Evolutionary conservation across 2,329 filamentous ascomycete genomes (phyloP).

Genomic region (Penicillium capsulatum): DNA sequence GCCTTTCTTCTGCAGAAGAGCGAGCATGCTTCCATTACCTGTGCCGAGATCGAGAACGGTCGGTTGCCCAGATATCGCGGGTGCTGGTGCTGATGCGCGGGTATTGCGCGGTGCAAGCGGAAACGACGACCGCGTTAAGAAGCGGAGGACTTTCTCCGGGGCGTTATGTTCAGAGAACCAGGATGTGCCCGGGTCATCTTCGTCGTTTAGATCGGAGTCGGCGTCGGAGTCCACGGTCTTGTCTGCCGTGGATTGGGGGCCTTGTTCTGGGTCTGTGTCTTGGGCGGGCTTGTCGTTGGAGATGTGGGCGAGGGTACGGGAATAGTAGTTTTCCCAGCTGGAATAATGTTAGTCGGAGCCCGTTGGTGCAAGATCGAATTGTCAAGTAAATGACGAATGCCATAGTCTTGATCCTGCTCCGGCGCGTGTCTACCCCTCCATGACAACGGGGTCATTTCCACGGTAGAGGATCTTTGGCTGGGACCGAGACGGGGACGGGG

Average conservation of each 20-base stretch:
- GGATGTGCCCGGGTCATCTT: conserved; percentile 74
- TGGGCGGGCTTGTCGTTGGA: conserved; percentile 17
- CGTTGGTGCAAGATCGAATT: too few species aligned
- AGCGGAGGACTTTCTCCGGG: conserved; percentile 71
- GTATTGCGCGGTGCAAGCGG: conserved; percentile 43
- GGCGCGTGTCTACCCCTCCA: too few species aligned
- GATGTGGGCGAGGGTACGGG: conserved; percentile 40
- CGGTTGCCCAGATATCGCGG: conserved; percentile 16
- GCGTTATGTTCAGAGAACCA: conserved; percentile 96
- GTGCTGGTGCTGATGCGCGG: too few species aligned
- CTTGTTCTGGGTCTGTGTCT: conserved; percentile 3
- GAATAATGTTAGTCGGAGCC: conserved; percentile 4
- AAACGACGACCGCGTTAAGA: conserved; percentile 53
- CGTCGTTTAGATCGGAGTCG: conserved; percentile 67
- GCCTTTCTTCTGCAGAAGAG: conserved; percentile 64
- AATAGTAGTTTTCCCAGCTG: conserved; percentile 62
- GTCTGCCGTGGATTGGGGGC: conserved; percentile 46
- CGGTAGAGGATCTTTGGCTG: too few species aligned
- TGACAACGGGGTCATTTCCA: too few species aligned
- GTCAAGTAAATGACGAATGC: too few species aligned
- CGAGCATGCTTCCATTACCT: conserved; percentile 89
- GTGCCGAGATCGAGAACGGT: conserved; percentile 81
- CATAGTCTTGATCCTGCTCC: too few species aligned
- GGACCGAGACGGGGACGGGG: too few species aligned
- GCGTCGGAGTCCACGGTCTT: conserved; percentile 65